These are phyloP conservation scores for Cystobasidium tubakii DNA, from an alignment of 768 basidiomycete species.

Conservation along the genomic window DNA sequence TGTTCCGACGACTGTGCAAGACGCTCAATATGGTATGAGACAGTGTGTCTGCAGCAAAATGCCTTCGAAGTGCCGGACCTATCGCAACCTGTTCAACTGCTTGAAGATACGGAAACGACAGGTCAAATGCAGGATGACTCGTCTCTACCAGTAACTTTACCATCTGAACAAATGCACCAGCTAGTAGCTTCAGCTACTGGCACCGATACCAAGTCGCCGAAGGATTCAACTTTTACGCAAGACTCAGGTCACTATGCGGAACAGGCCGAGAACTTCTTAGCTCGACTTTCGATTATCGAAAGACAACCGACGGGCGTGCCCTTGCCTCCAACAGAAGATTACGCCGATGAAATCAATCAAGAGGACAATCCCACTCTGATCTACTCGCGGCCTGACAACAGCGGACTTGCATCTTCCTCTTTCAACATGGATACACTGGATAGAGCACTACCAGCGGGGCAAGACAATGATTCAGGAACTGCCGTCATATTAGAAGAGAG, in stretches of 20 bases:
- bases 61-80: conserved; percentile 4
- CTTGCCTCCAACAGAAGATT: background rate
- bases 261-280: conserved; percentile 27
- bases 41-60: conserved; percentile 21
- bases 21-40: conserved; percentile 33
- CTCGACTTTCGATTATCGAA: conserved; percentile 16
- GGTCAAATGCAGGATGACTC: background rate
- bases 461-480: background rate
- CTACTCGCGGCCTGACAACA: background rate
- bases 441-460: background rate
- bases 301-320: background rate
- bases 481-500: background rate
- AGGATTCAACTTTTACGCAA: background rate
- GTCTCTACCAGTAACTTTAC: background rate
- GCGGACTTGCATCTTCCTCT: background rate
- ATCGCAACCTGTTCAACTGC: conserved; percentile 6
- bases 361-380: background rate
- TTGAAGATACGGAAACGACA: conserved; percentile 24
- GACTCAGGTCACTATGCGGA: background rate
- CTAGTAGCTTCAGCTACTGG: background rate
- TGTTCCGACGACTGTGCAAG: conserved; percentile 34
- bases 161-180: background rate
- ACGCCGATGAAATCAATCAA: background rate
- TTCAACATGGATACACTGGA: conserved; percentile 1
- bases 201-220: background rate